Conservation (phyloP, 768 basidiomycete species). For the Panaeolus cyanescens region DNA sequence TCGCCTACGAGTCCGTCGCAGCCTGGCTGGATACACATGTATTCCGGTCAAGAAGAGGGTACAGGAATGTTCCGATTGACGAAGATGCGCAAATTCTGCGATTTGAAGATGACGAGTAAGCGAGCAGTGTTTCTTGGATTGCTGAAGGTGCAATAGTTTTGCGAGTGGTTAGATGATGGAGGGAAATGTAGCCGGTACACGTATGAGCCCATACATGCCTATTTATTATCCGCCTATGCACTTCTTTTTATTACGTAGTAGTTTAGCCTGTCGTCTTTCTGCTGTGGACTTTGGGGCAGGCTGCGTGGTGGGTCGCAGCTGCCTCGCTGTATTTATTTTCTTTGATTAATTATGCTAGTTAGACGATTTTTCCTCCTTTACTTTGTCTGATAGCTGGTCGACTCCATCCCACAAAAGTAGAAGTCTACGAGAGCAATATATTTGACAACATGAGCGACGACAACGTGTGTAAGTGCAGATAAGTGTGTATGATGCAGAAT, state of each 20-base stretch:
- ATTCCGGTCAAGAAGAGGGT: conserved; percentile 61
- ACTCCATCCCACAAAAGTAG: background rate
- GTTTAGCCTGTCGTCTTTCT: background rate
- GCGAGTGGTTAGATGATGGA: background rate
- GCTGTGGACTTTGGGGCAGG: background rate
- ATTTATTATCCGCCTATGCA: conserved; percentile 3
- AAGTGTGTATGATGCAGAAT: background rate
- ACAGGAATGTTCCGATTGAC: conserved; percentile 77
- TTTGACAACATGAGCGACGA: conserved; percentile 1
- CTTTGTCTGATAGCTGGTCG: background rate
- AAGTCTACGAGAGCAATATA: background rate
- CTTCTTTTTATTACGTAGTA: background rate
- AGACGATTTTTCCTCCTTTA: background rate
- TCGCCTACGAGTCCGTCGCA: conserved; percentile 68
- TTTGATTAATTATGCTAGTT: background rate
- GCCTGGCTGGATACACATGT: conserved; percentile 45
- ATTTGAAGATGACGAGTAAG: conserved; percentile 75
- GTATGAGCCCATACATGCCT: background rate
- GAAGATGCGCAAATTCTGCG: conserved; percentile 86
- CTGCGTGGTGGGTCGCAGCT: background rate
- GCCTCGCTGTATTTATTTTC: background rate
- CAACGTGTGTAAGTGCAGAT: background rate
- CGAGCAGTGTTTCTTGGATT: background rate
- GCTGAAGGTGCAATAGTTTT: no score
- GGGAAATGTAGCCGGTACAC: background rate